These are phyloP conservation scores for Coffea canephora DNA, from an alignment of 257 asterid genomes.

Conservation along the genomic window DNA sequence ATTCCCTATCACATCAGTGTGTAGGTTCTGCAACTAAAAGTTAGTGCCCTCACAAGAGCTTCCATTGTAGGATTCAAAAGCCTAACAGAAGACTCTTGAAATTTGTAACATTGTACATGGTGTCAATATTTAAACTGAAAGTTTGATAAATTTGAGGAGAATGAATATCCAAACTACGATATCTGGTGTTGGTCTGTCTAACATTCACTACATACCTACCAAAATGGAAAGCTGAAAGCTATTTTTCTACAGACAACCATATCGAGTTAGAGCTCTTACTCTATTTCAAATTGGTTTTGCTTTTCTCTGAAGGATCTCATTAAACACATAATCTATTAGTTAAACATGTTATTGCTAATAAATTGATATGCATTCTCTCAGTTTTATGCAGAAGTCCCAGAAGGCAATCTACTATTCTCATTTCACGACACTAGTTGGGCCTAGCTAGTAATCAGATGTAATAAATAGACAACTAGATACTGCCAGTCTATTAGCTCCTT, in stretches of 20 bases:
- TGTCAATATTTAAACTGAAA: neutral
- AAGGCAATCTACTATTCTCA: neutral
- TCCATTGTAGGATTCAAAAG: neutral
- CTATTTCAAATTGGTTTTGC: neutral
- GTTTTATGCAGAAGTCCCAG: neutral
- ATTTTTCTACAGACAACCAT: neutral
- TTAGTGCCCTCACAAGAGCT: neutral
- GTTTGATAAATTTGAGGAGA: neutral
- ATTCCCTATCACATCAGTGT: neutral
- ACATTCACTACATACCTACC: neutral
- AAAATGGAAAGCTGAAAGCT: neutral
- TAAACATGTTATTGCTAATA: neutral
- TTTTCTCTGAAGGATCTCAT: neutral
- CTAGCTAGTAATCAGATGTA: neutral
- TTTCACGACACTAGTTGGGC: neutral
- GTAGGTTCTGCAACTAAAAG: neutral
- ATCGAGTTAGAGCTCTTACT: neutral
- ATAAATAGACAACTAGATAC: neutral
- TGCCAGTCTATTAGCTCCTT: neutral
- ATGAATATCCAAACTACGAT: too few relatives aligned
- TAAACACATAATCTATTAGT: neutral
- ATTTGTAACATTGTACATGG: neutral
- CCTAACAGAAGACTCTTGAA: neutral
- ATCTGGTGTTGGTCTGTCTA: neutral
- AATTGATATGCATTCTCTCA: neutral